Evolutionary conservation across 805 yeast species (phyloP), one percentile per base, ranked within the genome.

Genomic region (Alloascoidea hylecoeti): DNA sequence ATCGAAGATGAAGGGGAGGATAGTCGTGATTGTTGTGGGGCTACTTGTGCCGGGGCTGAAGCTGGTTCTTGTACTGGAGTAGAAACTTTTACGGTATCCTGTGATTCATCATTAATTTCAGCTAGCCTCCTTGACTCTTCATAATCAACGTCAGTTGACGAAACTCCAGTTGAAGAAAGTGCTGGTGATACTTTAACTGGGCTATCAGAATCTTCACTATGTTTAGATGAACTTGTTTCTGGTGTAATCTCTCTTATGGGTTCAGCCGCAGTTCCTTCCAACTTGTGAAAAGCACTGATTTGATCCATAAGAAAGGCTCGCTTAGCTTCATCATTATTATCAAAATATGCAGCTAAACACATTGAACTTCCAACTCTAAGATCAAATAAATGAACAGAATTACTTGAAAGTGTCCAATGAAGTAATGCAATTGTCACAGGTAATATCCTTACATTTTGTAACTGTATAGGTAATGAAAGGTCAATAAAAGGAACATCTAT

Each of bases 401-500:
- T 83, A 3, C 77, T 72, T 42, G 64, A 69, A 4, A 89, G 57
- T 23, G 84, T 67, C 98, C 98, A 92, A 44, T 81, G 78, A 18
- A 89, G 50, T 37, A 92, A 61, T 0, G 94, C 85, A 18, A 68
- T 64, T 0, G 79, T 64, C 0, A 83, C 94, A 0, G 96, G 89
- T 2, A 84, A 57, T 1, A 70, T 43, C 17, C 45, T 49, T 3
- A 52, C 61, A 37, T 47, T 56, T 3, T 46, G 41, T 13, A 48
- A 33, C 30, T 52, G 58, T 4, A 47, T 46, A 0, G 76, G 75
- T 38, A 72, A 49, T 3, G 78, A 63, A 6, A 95, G 85, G 49
- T 85, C 96, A 39, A 88, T 64, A 51, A 78, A 84, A 0, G 98
- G 98, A 4, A 92, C 96, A 55, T 92, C 97, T 12, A 89, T 76